Evolutionary conservation across 2,329 filamentous ascomycete species (phyloP).

Genomic region (Aspergillus calidoustus): DNA sequence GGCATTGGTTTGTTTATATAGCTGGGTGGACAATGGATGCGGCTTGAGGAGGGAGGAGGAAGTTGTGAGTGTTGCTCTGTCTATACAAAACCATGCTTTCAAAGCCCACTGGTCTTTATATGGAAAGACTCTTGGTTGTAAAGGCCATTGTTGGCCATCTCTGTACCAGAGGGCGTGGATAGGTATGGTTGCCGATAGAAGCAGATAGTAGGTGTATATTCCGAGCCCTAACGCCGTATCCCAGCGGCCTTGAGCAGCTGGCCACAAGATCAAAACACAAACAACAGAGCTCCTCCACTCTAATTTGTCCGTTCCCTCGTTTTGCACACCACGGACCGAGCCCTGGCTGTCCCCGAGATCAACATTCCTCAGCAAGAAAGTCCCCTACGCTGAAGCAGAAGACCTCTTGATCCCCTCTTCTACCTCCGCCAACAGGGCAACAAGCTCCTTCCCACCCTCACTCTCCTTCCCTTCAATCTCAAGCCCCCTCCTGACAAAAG

Average conservation of each 20-base stretch:
- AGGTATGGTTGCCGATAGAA: too few relatives aligned
- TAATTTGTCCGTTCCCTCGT: not conserved
- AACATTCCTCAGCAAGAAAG: not conserved
- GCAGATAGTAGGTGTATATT: not conserved
- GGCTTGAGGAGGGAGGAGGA: not conserved
- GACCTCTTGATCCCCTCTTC: conserved; percentile 64
- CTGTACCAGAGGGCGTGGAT: too few relatives aligned
- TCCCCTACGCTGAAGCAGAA: not conserved
- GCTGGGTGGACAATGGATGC: not conserved
- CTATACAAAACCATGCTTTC: not conserved
- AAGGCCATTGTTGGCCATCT: not conserved
- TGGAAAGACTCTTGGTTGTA: not conserved
- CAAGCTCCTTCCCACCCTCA: conserved; percentile 55
- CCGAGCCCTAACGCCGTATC: not conserved
- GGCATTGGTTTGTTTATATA: not conserved
- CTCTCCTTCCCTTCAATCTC: conserved; percentile 74
- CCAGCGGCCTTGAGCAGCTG: not conserved
- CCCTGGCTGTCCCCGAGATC: too few relatives aligned
- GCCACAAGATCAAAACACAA: not conserved
- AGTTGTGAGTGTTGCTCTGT: not conserved
- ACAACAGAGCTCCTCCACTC: not conserved
- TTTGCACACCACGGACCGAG: not conserved
- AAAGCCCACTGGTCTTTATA: not conserved
- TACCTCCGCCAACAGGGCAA: conserved; percentile 66
- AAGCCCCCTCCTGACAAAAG: conserved; percentile 75